phyloP scores from a whole-genome alignment of 495 filamentous ascomycete genomes.

The Umbilicaria muhlenbergii region DNA sequence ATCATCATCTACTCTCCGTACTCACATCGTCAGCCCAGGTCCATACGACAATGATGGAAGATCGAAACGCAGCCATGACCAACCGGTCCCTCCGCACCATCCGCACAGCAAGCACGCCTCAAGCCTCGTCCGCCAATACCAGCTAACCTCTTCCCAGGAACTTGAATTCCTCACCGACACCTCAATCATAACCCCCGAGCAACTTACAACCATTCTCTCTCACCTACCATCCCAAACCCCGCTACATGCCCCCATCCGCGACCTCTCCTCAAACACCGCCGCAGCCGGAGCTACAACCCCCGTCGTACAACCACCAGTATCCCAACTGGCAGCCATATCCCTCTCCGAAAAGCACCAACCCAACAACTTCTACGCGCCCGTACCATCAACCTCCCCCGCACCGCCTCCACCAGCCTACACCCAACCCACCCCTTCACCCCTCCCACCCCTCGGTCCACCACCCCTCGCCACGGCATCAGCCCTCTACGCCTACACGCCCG shows the following conservation, averaged over 20 bases:
- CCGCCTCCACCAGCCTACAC: slow-evolving; percentile 39
- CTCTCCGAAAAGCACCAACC: slow-evolving; percentile 33
- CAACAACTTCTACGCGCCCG: slow-evolving; percentile 25
- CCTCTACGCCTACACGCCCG: slow-evolving; percentile 65
- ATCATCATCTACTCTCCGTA: too few species aligned
- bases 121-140: not conserved
- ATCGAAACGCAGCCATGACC: slow-evolving; percentile 32
- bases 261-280: slow-evolving; percentile 18
- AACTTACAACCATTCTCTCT: slow-evolving; percentile 52
- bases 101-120: slow-evolving; percentile 47
- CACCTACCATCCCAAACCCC: slow-evolving; percentile 56
- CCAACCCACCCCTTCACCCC: slow-evolving; percentile 20
- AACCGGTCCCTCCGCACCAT: slow-evolving; percentile 76
- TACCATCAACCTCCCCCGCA: slow-evolving; percentile 29
- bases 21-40: too few species aligned
- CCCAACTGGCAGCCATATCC: slow-evolving; percentile 29
- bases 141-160: slow-evolving; percentile 41
- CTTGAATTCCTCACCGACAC: slow-evolving; percentile 79
- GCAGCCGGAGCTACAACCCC: slow-evolving; percentile 10
- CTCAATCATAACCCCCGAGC: slow-evolving; percentile 51
- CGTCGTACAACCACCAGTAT: slow-evolving; percentile 26
- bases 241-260: slow-evolving; percentile 20
- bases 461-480: slow-evolving; percentile 60
- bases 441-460: slow-evolving; percentile 32
- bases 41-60: slow-evolving; percentile 3